phyloP scores from a whole-genome alignment of 495 filamentous ascomycete genomes.

The Staphylotrichum tortipilum region DNA sequence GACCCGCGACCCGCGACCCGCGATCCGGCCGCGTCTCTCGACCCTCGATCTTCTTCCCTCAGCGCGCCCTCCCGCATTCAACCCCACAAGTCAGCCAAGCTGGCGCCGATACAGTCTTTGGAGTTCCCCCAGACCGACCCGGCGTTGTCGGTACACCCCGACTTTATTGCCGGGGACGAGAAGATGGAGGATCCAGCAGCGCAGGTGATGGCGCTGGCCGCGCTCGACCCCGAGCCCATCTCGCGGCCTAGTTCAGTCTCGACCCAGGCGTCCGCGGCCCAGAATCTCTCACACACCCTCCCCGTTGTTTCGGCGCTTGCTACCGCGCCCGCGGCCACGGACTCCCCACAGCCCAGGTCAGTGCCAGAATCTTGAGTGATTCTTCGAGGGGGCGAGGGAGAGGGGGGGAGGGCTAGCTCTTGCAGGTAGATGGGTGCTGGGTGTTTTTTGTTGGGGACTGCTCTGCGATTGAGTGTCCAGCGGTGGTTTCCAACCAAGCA shows the following conservation, averaged over 20 bases:
- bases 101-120: conserved; percentile 30
- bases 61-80: not conserved
- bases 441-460: no score
- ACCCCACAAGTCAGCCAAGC: conserved; percentile 15
- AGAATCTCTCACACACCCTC: conserved; percentile 40
- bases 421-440: not conserved
- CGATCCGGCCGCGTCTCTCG: conserved; percentile 1
- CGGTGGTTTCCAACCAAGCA: no score
- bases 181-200: conserved; percentile 39
- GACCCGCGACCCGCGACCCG: not conserved
- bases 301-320: conserved; percentile 56
- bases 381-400: not conserved
- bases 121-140: conserved; percentile 17
- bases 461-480: not conserved
- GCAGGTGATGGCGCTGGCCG: conserved; percentile 23
- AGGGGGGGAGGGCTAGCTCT: no score
- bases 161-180: conserved; percentile 19
- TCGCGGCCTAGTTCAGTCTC: conserved; percentile 44
- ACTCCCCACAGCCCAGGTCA: conserved; percentile 59
- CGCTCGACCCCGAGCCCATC: conserved; percentile 39
- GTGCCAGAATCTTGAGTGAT: conserved; percentile 11
- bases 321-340: conserved; percentile 49
- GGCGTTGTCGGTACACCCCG: conserved; percentile 21
- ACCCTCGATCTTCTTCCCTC: no score
- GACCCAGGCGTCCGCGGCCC: conserved; percentile 24